Base-by-base conservation (phyloP, 192 early-diverging fungal genomes). In the Backusella sp. region DNA sequence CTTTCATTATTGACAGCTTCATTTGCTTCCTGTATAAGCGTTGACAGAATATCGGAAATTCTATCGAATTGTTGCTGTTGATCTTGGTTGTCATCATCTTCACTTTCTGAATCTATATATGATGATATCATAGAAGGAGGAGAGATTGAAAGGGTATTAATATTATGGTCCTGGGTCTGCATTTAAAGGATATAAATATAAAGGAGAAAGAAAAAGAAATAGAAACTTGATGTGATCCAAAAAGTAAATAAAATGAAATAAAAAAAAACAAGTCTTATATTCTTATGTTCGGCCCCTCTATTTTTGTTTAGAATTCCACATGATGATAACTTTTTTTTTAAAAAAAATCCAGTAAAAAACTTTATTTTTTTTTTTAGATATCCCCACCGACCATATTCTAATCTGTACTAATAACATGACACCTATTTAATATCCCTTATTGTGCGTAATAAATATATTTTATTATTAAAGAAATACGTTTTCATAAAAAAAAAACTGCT, bases 291-390 rank as follows among this genome's bases (percentile, higher is more conserved):
- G 46, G 46, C 46, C 46, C 19, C 46, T 49, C 46, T 49, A 49
- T 49, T 49, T 49, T 49, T 49, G 19, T 49, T n/a, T 49, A 44
- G 42, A 44, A 44, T 44, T 44, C 42, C 42, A 44, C 42, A 77
- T 56, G 32, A 72, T 52, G 37, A 35, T 53, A n/a, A 6, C 8
- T 73, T 76, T 59, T 49, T 73, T 80, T 46, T 77, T 76, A 88
- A 92, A 81, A 96, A 95, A 96, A 95, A 35, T 96, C 97, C 78
- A 93, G 97, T 76, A 86, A 70, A 66, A 84, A 89, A 84, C 95
- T 93, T 95, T 95, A 97, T 81, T 98, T 96, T 62, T 92, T 79
- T 14, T 62, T n/a, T 19, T n/a, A 39, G 37, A 44, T 19, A 49
- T 6, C 15, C 46, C 6, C 6, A 49, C 17, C 15, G 46, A 49